Evolutionary conservation across 208 protist species (phyloP).

Genomic region (Porcisia hertigi): DNA sequence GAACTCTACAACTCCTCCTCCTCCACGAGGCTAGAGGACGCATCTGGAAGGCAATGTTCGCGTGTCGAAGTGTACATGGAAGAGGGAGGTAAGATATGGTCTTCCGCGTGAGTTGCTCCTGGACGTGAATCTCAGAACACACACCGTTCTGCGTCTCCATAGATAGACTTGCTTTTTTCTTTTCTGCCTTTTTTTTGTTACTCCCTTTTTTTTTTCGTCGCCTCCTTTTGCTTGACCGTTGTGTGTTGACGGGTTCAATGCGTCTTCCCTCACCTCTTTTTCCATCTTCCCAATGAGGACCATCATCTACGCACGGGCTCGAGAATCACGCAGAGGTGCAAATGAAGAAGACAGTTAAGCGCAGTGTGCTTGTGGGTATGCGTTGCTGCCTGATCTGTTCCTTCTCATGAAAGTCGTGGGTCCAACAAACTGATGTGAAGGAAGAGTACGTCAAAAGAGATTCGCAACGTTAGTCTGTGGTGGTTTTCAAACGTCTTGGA

Average conservation of each 20-base stretch:
- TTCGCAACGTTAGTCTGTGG: too few species aligned
- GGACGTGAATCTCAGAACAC: background rate
- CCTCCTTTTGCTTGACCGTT: background rate
- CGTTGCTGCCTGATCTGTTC: too few species aligned
- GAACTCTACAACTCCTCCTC: background rate
- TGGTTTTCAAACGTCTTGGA: background rate
- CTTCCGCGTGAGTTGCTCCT: background rate
- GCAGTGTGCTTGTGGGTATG: background rate
- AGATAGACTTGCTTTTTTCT: background rate
- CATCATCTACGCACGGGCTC: background rate
- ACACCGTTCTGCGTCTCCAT: background rate
- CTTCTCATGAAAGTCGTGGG: background rate
- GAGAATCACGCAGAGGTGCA: background rate
- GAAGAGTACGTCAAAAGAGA: background rate
- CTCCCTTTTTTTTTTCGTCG: background rate
- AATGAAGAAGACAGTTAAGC: background rate
- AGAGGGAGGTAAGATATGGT: background rate
- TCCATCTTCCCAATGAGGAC: background rate
- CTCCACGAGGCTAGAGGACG: background rate
- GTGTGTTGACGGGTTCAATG: background rate
- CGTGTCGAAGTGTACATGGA: background rate
- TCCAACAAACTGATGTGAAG: background rate
- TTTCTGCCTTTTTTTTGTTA: background rate
- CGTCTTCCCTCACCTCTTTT: background rate
- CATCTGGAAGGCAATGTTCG: background rate